phyloP scores from a whole-genome alignment of 345 rosid genomes.

The Hypericum androsaemum region DNA sequence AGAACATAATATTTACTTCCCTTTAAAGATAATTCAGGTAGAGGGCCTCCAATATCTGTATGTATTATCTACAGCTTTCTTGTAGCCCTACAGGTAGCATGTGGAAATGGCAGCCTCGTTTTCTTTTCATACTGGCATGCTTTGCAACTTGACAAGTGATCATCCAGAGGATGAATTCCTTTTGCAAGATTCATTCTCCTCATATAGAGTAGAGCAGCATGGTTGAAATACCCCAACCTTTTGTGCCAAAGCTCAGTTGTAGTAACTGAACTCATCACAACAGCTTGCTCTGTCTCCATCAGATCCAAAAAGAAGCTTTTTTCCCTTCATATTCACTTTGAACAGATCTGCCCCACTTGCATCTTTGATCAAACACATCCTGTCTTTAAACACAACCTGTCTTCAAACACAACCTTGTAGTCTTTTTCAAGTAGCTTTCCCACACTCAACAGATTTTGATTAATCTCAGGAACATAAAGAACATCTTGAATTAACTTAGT shows the following conservation, averaged over 20 bases:
- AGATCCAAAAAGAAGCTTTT: slow-evolving; percentile 9
- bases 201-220: neutral
- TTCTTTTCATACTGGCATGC: no score
- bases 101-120: no score
- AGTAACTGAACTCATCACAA: neutral
- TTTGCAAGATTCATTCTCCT: neutral
- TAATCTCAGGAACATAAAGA: slow-evolving; percentile 1
- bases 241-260: neutral
- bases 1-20: no score
- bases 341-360: neutral
- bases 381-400: no score
- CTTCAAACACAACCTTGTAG: slow-evolving; percentile 5
- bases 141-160: no score
- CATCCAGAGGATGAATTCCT: neutral
- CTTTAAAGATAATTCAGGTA: no score
- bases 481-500: slow-evolving; percentile 4
- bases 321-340: slow-evolving; percentile 2
- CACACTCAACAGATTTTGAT: slow-evolving; percentile 16
- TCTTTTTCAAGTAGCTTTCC: slow-evolving; percentile 6
- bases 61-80: no score
- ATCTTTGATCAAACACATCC: slow-evolving; percentile 3
- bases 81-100: no score
- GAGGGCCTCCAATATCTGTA: no score
- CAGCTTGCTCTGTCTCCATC: neutral
- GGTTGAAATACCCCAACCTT: neutral